phyloP scores from a whole-genome alignment of 2,329 filamentous ascomycete species.

The Fusarium humuli region DNA sequence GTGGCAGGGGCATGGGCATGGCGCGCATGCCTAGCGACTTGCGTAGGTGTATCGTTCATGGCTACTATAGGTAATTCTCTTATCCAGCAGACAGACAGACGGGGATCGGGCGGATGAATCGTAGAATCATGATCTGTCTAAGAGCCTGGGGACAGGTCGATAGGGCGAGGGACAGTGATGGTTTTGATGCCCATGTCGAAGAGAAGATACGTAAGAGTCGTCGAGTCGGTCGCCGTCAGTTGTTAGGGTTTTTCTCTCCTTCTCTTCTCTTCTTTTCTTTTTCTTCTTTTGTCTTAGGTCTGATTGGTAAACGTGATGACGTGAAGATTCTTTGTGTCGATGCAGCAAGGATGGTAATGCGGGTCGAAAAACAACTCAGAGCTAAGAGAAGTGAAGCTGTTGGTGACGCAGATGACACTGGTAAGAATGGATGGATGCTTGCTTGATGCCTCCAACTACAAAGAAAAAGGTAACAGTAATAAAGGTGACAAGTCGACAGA shows the following conservation, averaged over 20 bases:
- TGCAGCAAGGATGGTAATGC: constrained; percentile 13
- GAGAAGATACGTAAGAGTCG: constrained; percentile 39
- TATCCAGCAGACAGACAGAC: constrained; percentile 35
- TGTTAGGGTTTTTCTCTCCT: constrained; percentile 3
- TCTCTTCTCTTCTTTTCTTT: not conserved
- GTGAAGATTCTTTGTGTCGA: constrained; percentile 24
- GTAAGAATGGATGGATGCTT: not conserved
- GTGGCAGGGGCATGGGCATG: constrained; percentile 26
- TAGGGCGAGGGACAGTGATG: constrained; percentile 36
- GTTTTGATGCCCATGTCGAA: constrained; percentile 48
- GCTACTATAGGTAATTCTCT: constrained; percentile 26
- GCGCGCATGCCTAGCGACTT: constrained; percentile 51
- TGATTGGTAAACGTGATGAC: constrained; percentile 14
- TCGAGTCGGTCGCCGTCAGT: constrained; percentile 23
- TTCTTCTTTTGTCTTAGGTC: not conserved
- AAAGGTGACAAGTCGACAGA: constrained; percentile 6
- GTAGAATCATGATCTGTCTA: constrained; percentile 47
- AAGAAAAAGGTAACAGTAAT: constrained; percentile 27
- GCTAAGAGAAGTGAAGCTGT: constrained; percentile 20
- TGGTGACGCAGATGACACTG: constrained; percentile 2
- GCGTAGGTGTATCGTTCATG: constrained; percentile 51
- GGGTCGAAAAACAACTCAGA: constrained; percentile 6
- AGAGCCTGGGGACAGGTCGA: constrained; percentile 46
- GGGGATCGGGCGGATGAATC: constrained; percentile 31
- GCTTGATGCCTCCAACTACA: not conserved